phyloP scores from a whole-genome alignment of 768 basidiomycete species.

The Hypholoma sublateritium region DNA sequence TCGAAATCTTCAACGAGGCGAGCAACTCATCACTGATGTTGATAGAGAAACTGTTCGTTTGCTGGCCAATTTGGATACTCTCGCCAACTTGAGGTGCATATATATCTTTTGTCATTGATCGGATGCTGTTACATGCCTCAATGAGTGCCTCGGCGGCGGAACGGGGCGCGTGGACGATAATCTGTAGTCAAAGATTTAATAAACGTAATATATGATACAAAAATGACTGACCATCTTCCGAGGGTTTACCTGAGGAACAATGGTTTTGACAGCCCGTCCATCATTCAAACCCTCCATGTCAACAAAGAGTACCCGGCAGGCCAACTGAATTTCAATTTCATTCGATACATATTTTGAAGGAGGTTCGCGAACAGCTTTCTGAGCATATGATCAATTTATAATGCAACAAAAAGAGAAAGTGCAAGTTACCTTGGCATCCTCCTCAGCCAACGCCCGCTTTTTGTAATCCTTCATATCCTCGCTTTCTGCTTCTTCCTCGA shows the following conservation, averaged over 20 bases:
- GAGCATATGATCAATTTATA: conserved; percentile 4
- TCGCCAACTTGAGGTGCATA: conserved; percentile 78
- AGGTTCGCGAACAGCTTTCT: conserved; percentile 79
- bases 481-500: conserved; percentile 87
- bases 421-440: conserved; percentile 70
- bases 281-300: conserved; percentile 98
- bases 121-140: conserved; percentile 77
- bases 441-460: conserved; percentile 67
- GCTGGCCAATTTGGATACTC: conserved; percentile 88
- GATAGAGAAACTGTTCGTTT: conserved; percentile 92
- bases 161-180: conserved; percentile 79
- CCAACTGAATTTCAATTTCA: conserved; percentile 73
- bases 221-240: conserved; percentile 76
- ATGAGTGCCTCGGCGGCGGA: conserved; percentile 72
- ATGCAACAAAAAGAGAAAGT: background rate
- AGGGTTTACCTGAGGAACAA: conserved; percentile 95
- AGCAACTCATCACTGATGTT: conserved; percentile 90
- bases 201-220: background rate
- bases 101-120: conserved; percentile 92
- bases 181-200: conserved; percentile 44
- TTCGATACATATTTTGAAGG: conserved; percentile 90
- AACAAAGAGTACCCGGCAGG: conserved; percentile 86
- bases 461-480: conserved; percentile 77
- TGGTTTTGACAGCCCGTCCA: conserved; percentile 94
- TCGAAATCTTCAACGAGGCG: conserved; percentile 77